Conservation (phyloP, 768 basidiomycete species). For the Jaapia argillacea region DNA sequence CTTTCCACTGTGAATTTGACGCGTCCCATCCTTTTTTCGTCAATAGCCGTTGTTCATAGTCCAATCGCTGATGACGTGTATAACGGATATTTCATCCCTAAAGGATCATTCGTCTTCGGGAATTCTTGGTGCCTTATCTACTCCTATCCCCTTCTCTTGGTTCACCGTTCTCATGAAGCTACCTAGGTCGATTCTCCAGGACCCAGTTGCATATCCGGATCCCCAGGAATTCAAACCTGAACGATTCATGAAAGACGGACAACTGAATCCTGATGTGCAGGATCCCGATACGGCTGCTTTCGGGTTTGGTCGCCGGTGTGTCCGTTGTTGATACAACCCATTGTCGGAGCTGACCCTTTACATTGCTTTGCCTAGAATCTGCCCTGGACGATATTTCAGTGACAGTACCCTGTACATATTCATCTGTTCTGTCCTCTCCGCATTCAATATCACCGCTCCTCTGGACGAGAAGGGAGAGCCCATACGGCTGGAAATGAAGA, state of each 20-base stretch:
- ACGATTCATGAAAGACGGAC: conserved; percentile 12
- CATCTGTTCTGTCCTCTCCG: not conserved
- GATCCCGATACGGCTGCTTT: conserved; percentile 3
- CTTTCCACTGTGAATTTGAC: not conserved
- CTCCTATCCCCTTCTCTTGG: not conserved
- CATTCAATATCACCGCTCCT: not conserved
- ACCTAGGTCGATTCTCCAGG: conserved; percentile 17
- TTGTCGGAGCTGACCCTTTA: no score
- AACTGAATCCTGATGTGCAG: conserved; percentile 5
- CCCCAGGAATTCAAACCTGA: conserved; percentile 16
- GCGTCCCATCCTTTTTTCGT: not conserved
- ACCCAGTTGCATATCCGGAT: conserved; percentile 14
- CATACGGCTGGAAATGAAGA: not conserved
- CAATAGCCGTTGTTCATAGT: conserved; percentile 1
- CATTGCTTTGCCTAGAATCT: no score
- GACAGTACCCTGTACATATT: not conserved
- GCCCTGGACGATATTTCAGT: not conserved
- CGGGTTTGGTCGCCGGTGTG: conserved; percentile 2
- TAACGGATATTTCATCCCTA: conserved; percentile 11
- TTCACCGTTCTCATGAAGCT: not conserved
- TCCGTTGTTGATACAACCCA: no score
- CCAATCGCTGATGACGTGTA: conserved; percentile 9
- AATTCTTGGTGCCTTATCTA: conserved; percentile 6
- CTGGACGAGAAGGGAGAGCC: not conserved
- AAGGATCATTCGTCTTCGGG: conserved; percentile 7